phyloP scores from a whole-genome alignment of 305 asterid genomes.

The Fraxinus velutina region DNA sequence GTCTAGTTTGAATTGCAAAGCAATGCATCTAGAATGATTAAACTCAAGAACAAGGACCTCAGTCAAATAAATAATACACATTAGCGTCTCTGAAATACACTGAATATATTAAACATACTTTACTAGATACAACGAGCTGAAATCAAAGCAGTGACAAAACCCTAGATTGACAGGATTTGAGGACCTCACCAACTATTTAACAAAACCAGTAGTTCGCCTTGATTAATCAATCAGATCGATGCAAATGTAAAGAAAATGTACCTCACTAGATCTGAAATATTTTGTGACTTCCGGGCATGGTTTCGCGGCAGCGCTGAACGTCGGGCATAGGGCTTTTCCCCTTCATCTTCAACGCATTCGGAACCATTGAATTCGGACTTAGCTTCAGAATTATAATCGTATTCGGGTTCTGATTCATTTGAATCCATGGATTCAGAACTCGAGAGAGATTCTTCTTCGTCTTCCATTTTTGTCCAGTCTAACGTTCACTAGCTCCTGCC shows the following conservation, averaged over 20 bases:
- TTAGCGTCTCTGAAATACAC: not conserved
- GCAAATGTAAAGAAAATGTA: constrained; percentile 10
- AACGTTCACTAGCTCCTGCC: not conserved
- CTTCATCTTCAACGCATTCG: constrained; percentile 39
- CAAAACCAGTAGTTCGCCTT: not conserved
- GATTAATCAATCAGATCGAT: constrained; percentile 12
- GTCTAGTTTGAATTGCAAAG: not conserved
- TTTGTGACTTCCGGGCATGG: constrained; percentile 51
- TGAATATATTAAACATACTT: not conserved
- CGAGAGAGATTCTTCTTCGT: constrained; percentile 44
- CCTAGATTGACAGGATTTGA: constrained; percentile 25
- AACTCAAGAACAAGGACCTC: not conserved
- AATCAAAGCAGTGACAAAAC: constrained; percentile 24
- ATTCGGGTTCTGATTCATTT: constrained; percentile 45
- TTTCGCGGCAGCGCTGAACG: constrained; percentile 41
- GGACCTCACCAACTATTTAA: constrained; percentile 7
- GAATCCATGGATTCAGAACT: constrained; percentile 47
- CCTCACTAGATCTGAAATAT: constrained; percentile 74
- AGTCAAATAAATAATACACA: not conserved
- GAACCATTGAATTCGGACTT: constrained; percentile 38
- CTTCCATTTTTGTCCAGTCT: constrained; percentile 36
- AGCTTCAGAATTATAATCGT: constrained; percentile 30
- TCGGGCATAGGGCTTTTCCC: constrained; percentile 29
- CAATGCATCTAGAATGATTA: not conserved
- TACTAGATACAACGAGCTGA: not conserved